These are phyloP conservation scores for Pleurotus platypus DNA, from an alignment of 768 basidiomycete species.

Conservation along the genomic window DNA sequence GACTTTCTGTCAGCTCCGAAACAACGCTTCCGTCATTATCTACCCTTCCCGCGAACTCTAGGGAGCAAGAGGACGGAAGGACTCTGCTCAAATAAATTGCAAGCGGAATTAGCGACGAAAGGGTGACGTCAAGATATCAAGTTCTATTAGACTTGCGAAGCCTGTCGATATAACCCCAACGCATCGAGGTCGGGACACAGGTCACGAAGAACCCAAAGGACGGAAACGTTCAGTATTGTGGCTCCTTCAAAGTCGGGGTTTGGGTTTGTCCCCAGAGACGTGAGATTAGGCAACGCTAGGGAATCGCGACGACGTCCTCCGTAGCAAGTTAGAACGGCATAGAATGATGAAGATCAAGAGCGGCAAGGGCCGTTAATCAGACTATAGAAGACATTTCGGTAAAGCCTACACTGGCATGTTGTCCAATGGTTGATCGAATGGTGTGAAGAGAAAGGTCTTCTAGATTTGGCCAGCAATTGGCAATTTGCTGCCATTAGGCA, in stretches of 20 bases:
- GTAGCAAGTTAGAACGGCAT: neutral
- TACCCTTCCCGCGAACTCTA: too few species aligned
- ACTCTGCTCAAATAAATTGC: neutral
- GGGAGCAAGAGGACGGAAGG: neutral
- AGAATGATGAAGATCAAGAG: neutral
- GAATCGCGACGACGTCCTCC: neutral
- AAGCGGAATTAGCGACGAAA: neutral
- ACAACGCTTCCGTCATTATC: too few species aligned
- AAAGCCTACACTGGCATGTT: too few species aligned
- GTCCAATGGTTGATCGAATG: too few species aligned
- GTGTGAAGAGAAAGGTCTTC: too few species aligned
- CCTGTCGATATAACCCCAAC: neutral
- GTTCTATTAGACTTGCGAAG: neutral
- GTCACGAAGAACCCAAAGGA: neutral
- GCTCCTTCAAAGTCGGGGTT: neutral
- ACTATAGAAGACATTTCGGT: neutral
- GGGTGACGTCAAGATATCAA: neutral
- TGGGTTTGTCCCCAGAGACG: neutral
- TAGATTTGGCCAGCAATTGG: too few species aligned
- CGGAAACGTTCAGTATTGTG: neutral
- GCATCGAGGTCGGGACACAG: neutral
- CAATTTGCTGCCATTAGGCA: too few species aligned
- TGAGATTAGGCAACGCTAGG: neutral
- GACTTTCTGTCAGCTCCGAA: too few species aligned
- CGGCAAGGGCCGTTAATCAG: neutral